Conservation (phyloP, 306 rosid species). For the Bauhinia variegata region DNA sequence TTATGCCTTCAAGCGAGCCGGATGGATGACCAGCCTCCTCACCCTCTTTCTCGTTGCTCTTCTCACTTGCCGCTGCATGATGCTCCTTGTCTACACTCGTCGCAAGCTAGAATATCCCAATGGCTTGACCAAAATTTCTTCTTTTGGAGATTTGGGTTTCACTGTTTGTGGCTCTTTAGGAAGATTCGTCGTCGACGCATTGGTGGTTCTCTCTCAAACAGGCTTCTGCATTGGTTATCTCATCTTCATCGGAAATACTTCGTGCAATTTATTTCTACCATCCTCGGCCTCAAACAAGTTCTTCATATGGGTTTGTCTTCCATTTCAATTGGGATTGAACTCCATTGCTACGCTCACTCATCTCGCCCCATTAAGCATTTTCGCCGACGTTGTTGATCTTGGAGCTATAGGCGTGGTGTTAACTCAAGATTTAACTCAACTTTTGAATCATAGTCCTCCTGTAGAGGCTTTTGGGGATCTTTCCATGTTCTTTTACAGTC, state of each 20-base stretch:
- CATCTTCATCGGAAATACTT: conserved; percentile 55
- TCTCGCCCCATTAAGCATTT: conserved; percentile 41
- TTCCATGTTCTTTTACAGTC: conserved; percentile 42
- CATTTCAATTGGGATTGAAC: conserved; percentile 58
- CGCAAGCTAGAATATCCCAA: conserved; percentile 50
- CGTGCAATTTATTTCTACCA: conserved; percentile 37
- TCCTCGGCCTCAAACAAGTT: conserved; percentile 44
- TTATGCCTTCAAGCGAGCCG: conserved; percentile 59
- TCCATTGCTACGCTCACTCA: conserved; percentile 51
- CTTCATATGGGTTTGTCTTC: conserved; percentile 57
- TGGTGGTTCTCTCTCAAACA: conserved; percentile 53
- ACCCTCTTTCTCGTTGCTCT: conserved; percentile 48
- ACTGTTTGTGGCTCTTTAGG: conserved; percentile 48
- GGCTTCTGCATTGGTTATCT: conserved; percentile 62
- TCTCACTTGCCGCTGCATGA: conserved; percentile 59
- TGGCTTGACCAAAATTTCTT: conserved; percentile 38
- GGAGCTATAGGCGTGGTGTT: not conserved
- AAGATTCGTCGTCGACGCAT: conserved; percentile 43
- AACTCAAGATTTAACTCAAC: not conserved
- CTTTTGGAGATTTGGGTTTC: conserved; percentile 65
- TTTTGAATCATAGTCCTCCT: not conserved
- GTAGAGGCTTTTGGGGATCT: not conserved
- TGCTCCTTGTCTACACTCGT: conserved; percentile 57
- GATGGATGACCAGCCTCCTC: conserved; percentile 53
- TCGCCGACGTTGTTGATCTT: not conserved